phyloP scores from a whole-genome alignment of 495 filamentous ascomycete species.

The Penicillium herquei region DNA sequence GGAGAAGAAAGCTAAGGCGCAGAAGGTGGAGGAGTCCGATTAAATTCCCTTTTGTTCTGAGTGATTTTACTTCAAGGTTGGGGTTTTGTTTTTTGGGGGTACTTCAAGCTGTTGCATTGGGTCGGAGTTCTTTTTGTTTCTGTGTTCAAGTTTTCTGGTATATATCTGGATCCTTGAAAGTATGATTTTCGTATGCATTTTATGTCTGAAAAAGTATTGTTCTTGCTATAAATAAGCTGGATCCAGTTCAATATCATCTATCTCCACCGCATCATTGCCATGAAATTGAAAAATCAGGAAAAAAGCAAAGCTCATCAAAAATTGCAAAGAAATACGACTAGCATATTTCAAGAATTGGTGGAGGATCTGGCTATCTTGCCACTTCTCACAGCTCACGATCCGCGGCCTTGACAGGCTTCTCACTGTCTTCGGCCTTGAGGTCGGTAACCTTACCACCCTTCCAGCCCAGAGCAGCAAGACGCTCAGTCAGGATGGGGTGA shows the following conservation, averaged over 20 bases:
- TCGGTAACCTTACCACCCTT: slow-evolving; percentile 57
- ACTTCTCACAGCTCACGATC: slow-evolving; percentile 55
- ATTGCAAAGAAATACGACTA: background rate
- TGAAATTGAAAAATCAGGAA: no score
- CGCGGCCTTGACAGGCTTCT: slow-evolving; percentile 53
- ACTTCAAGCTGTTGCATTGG: slow-evolving; percentile 31
- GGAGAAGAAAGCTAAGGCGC: slow-evolving; percentile 42
- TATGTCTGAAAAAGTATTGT: slow-evolving; percentile 22
- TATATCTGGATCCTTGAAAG: slow-evolving; percentile 8
- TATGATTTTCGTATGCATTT: slow-evolving; percentile 15
- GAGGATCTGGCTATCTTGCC: background rate
- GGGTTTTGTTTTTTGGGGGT: background rate
- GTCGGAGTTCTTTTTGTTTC: slow-evolving; percentile 23
- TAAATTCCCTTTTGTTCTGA: slow-evolving; percentile 14
- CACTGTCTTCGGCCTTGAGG: slow-evolving; percentile 48
- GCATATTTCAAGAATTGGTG: background rate
- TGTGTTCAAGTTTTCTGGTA: slow-evolving; percentile 1
- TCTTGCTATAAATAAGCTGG: slow-evolving; percentile 7
- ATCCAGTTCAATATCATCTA: background rate
- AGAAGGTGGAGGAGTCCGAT: slow-evolving; percentile 32
- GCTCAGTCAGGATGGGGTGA: slow-evolving; percentile 92
- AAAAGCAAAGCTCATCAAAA: background rate
- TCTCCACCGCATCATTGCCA: background rate
- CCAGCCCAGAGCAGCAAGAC: slow-evolving; percentile 88
- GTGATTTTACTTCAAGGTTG: background rate